phyloP scores from a whole-genome alignment of 176 grass and related monocot species.

The Stipa capillata region DNA sequence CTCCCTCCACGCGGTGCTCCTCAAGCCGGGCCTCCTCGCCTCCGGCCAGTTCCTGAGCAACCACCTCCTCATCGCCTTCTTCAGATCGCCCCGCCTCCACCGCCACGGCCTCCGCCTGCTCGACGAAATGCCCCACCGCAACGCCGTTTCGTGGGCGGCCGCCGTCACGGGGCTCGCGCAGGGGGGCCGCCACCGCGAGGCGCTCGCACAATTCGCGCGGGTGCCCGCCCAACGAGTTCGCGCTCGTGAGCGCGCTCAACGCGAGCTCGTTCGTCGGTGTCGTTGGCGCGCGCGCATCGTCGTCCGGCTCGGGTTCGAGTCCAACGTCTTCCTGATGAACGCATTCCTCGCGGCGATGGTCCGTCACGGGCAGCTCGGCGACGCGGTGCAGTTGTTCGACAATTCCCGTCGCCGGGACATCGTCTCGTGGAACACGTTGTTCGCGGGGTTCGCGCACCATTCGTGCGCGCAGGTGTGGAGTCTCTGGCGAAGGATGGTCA shows the following conservation, averaged over 20 bases:
- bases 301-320: conserved; percentile 41
- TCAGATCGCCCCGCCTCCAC: conserved; percentile 10
- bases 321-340: conserved; percentile 50
- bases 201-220: conserved; percentile 38
- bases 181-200: conserved; percentile 9
- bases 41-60: conserved; percentile 41
- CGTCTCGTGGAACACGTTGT: conserved; percentile 64
- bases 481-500: conserved; percentile 47
- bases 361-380: conserved; percentile 20
- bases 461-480: conserved; percentile 24
- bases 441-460: conserved; percentile 25
- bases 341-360: conserved; percentile 49
- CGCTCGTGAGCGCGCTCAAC: conserved; percentile 55
- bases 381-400: conserved; percentile 37
- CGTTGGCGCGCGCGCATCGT: conserved; percentile 3
- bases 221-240: conserved; percentile 45
- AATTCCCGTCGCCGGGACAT: background rate
- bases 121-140: conserved; percentile 51
- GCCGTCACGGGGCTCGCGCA: conserved; percentile 44
- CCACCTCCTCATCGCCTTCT: conserved; percentile 63
- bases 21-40: conserved; percentile 33
- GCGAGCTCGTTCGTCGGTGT: conserved; percentile 24
- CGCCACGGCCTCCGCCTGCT: conserved; percentile 41
- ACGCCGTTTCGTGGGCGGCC: conserved; percentile 49
- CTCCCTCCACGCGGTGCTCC: conserved; percentile 36